Evolutionary conservation across 371 early-diverging fungal genomes (phyloP).

Genomic region (Saksenaea vasiformis): DNA sequence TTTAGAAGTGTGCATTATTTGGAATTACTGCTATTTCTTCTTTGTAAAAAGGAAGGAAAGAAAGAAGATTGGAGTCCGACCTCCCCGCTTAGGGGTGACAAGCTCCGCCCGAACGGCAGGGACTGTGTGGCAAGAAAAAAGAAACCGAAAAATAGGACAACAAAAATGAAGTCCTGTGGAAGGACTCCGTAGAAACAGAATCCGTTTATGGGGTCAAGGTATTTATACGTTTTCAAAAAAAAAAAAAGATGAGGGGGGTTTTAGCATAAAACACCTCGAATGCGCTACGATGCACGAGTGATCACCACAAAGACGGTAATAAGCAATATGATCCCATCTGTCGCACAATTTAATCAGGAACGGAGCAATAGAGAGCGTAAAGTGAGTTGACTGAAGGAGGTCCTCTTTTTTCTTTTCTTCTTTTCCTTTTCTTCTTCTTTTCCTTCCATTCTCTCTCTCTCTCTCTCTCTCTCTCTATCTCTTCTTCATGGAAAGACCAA

Average conservation of each 20-base stretch:
- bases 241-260: neutral
- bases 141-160: too few species aligned
- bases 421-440: neutral
- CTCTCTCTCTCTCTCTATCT: neutral
- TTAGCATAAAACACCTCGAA: neutral
- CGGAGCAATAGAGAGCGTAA: neutral
- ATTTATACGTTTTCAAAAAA: neutral
- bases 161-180: too few species aligned
- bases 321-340: neutral
- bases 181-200: too few species aligned
- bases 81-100: too few species aligned
- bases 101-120: too few species aligned
- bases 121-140: too few species aligned
- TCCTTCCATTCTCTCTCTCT: neutral
- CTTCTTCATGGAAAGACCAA: constrained; percentile 9
- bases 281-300: neutral
- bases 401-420: neutral
- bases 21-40: too few species aligned
- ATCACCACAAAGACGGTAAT: neutral
- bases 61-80: too few species aligned
- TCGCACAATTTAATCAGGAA: constrained; percentile 4
- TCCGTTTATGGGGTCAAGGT: neutral
- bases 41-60: too few species aligned
- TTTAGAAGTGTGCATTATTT: too few species aligned
- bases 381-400: neutral